A percentile compares a stretch with the other conserved stretches of the same genome.
These are phyloP conservation scores for Melanomma pulvis-pyrius DNA, from an alignment of 495 filamentous ascomycete species.

Conservation along the genomic window DNA sequence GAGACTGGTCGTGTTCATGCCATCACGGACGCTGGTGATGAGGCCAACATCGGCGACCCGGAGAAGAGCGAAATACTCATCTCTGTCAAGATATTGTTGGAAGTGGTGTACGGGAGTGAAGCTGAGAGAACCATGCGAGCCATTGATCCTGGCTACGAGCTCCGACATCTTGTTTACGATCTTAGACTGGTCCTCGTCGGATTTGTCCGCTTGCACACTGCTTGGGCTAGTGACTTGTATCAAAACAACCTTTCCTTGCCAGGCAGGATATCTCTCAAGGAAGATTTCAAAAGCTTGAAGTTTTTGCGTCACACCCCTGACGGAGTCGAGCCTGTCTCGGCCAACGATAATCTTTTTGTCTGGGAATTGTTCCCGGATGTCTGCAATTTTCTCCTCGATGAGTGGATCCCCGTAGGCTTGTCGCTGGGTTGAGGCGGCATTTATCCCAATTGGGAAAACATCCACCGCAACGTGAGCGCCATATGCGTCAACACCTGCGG, in stretches of 20 bases:
- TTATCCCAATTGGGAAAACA: conserved; percentile 89
- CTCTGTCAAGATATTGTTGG: conserved; percentile 80
- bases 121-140: conserved; percentile 78
- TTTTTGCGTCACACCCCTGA: conserved; percentile 89
- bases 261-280: conserved; percentile 82
- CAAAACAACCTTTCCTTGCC: conserved; percentile 87
- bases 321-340: conserved; percentile 86
- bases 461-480: conserved; percentile 85
- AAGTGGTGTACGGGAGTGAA: conserved; percentile 90
- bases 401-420: conserved; percentile 68
- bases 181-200: conserved; percentile 66
- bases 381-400: conserved; percentile 66
- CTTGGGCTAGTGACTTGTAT: conserved; percentile 93
- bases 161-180: conserved; percentile 83
- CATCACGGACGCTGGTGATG: conserved; percentile 89
- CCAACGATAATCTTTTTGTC: conserved; percentile 92
- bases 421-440: conserved; percentile 69
- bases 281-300: conserved; percentile 90
- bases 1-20: conserved; percentile 94
- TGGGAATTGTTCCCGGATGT: conserved; percentile 70
- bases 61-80: conserved; percentile 89
- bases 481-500: conserved; percentile 82
- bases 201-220: conserved; percentile 70
- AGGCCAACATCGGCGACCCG: conserved; percentile 84
- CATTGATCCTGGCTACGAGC: conserved; percentile 86